Base-by-base conservation (phyloP, 345 rosid species). In the Carallia pectinifolia region DNA sequence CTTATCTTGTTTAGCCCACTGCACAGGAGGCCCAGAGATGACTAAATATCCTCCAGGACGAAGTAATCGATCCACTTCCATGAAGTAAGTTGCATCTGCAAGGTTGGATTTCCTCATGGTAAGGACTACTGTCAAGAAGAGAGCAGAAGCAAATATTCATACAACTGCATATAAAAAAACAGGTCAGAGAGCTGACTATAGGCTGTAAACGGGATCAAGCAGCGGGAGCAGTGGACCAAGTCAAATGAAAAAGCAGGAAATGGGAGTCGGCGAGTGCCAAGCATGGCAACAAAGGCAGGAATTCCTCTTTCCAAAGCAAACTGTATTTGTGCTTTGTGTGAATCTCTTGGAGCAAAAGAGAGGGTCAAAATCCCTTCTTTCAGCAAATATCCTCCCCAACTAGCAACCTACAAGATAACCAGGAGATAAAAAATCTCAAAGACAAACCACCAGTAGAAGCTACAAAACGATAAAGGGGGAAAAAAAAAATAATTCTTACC, bases 21-120 rank as follows among this genome's bases (percentile, higher is more conserved):
- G 96, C 18, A 92, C 98, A 50, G 99, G 99, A 67, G 99, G 99
- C 10, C 99, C 99, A 71, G 99, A 96, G 74, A 92, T 92, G 74
- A 96, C 93, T 63, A 92, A 74, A 77, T 90, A 92, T 53, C 99
- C 99, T 61, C 94, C 99, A 33, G 97, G 94, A 58, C 98, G 90
- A 65, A 96, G 89, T 66, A 96, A 68, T 34, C 95, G 82, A 83
- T 92, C 94, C 66, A 96, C 99, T 82, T 92, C 99, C 53, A 92
- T 71, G 75, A 92, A 88, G 82, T 96, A 96, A 62, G 96, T 85
- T 62, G 96, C 94, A 90, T 96, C 98, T 92, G 84, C 81, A 81
- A 65, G 81, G 52, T 61, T 65, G 81, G 65, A 67, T 62, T 68
- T 69, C 61, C 37, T 48, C 67, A 71, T 27, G 1, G 64, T 80